Conservation (phyloP, 345 rosid genomes). For the Carallia brachiata region DNA sequence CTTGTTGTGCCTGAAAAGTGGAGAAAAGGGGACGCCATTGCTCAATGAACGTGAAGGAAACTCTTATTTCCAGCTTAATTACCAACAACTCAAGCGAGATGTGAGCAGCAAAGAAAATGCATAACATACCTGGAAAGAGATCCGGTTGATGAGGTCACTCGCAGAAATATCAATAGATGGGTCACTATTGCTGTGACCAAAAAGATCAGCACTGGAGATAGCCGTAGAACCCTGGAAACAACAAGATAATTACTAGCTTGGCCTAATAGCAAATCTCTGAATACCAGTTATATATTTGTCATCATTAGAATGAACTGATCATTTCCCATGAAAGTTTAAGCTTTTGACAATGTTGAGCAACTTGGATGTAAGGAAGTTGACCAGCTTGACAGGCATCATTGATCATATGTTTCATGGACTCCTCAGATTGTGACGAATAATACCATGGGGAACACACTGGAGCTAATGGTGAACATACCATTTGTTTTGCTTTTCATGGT, state of each 20-base stretch:
- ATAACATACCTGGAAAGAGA: slow-evolving; percentile 79
- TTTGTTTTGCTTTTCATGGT: too few species aligned
- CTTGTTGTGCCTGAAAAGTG: slow-evolving; percentile 76
- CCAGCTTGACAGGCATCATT: neutral
- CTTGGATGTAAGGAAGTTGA: neutral
- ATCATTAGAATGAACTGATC: neutral
- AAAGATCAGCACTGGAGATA: slow-evolving; percentile 94
- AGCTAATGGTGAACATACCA: too few species aligned
- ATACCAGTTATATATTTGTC: neutral
- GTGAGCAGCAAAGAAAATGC: neutral
- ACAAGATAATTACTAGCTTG: neutral
- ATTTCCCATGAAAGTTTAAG: neutral
- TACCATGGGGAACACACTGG: neutral
- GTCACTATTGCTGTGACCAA: slow-evolving; percentile 54
- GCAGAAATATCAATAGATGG: slow-evolving; percentile 64
- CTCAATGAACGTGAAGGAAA: neutral
- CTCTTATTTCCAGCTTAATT: neutral
- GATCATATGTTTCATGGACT: neutral
- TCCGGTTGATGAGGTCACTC: slow-evolving; percentile 74
- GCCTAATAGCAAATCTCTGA: neutral
- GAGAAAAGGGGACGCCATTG: neutral
- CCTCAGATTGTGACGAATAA: neutral
- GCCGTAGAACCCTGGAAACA: slow-evolving; percentile 71
- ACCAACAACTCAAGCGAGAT: neutral
- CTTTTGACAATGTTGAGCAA: neutral